These are phyloP conservation scores for Sideroxylon spinosum DNA, from an alignment of 179 eudicot genomes.

Conservation along the genomic window DNA sequence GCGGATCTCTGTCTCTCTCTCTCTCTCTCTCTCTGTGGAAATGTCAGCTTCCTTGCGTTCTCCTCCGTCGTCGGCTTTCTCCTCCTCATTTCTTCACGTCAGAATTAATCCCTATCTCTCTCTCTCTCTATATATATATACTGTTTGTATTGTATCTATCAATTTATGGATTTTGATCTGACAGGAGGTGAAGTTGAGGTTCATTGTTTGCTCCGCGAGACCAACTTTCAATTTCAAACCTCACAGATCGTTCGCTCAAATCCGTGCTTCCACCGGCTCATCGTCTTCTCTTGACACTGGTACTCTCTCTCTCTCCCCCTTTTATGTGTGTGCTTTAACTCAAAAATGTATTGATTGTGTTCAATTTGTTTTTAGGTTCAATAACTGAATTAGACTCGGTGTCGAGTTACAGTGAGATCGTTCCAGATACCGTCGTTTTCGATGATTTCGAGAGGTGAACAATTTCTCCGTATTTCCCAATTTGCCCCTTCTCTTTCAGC, in stretches of 20 bases:
- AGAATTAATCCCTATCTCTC: background rate
- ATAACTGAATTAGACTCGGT: constrained; percentile 76
- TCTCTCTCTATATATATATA: background rate
- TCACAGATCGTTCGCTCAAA: constrained; percentile 38
- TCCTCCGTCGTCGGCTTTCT: constrained; percentile 48
- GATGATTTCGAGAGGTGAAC: constrained; percentile 83
- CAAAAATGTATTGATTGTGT: constrained; percentile 1
- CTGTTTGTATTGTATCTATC: background rate
- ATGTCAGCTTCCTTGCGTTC: constrained; percentile 41
- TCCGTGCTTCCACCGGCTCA: constrained; percentile 53
- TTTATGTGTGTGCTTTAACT: background rate
- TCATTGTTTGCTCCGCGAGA: constrained; percentile 32
- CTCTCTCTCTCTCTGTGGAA: constrained; percentile 6
- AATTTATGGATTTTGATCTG: constrained; percentile 4
- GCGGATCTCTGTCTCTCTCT: background rate
- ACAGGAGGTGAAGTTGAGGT: constrained; percentile 28
- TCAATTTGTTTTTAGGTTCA: constrained; percentile 36
- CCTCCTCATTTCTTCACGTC: constrained; percentile 46
- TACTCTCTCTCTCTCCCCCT: constrained; percentile 17
- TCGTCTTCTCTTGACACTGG: constrained; percentile 57
- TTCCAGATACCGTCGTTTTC: constrained; percentile 92
- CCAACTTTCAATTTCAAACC: constrained; percentile 29
- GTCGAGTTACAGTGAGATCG: constrained; percentile 73
- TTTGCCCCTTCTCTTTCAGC: constrained; percentile 4
- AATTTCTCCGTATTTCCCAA: background rate